A percentile compares a stretch with the other conserved stretches of the same genome.
Evolutionary conservation across 345 rosid species (phyloP).

Genomic region (Abelmoschus esculentus): DNA sequence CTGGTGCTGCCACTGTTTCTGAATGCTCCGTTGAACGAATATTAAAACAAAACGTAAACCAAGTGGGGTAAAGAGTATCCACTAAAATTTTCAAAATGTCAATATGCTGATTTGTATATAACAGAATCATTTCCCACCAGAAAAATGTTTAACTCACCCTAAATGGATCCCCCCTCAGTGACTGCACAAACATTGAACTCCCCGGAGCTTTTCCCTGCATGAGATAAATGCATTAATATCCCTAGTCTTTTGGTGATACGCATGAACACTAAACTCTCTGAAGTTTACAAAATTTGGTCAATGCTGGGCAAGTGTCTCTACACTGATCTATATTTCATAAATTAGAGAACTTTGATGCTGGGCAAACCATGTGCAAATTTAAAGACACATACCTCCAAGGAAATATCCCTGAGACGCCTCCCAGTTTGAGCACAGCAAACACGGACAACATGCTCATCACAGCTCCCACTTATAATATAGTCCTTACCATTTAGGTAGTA

Average conservation of each 20-base stretch:
- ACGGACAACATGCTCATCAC: slow-evolving; percentile 82
- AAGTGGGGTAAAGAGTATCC: not conserved
- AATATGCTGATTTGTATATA: not conserved
- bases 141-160: slow-evolving; percentile 47
- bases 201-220: slow-evolving; percentile 57
- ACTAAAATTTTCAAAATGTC: not conserved
- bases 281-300: not conserved
- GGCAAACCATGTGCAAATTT: not conserved
- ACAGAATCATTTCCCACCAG: not conserved
- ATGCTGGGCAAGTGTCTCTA: not conserved
- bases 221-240: slow-evolving; percentile 10
- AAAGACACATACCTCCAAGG: slow-evolving; percentile 59
- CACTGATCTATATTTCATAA: not conserved
- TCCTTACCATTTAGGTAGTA: slow-evolving; percentile 94
- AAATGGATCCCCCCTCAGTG: slow-evolving; percentile 88
- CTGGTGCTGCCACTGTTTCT: not conserved
- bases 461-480: slow-evolving; percentile 84
- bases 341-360: not conserved
- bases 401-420: slow-evolving; percentile 48
- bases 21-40: not conserved
- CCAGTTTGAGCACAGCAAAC: slow-evolving; percentile 98
- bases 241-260: not conserved
- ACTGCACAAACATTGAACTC: slow-evolving; percentile 82
- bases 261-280: not conserved
- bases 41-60: not conserved